Conservation (phyloP, 2,329 filamentous ascomycete genomes). For the Microcyclosporella mali region DNA sequence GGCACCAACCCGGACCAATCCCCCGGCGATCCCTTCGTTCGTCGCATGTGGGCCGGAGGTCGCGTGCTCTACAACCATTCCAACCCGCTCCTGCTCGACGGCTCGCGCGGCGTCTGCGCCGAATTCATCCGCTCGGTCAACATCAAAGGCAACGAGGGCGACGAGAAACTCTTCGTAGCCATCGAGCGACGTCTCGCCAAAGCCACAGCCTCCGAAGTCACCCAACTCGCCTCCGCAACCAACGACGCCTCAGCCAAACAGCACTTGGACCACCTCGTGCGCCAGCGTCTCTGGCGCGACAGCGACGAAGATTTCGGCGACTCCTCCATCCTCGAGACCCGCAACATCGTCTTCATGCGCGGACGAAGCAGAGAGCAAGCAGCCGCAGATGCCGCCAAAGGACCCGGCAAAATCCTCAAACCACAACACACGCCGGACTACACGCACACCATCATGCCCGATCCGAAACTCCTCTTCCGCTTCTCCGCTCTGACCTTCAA, state of each 20-base stretch:
- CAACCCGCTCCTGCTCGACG: constrained; percentile 29
- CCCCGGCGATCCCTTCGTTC: constrained; percentile 64
- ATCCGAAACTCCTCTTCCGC: constrained; percentile 69
- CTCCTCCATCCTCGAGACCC: constrained; percentile 49
- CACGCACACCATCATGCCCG: constrained; percentile 57
- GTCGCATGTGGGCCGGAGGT: constrained; percentile 87
- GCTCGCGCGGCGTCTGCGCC: constrained; percentile 38
- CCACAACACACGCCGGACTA: constrained; percentile 50
- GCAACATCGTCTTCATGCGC: constrained; percentile 60
- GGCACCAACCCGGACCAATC: constrained; percentile 77
- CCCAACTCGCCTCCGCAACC: constrained; percentile 60
- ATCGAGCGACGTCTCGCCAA: constrained; percentile 50
- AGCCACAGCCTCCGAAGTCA: constrained; percentile 30
- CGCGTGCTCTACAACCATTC: constrained; percentile 51
- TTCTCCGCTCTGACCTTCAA: constrained; percentile 92
- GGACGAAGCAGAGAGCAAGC: constrained; percentile 39
- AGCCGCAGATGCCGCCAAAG: constrained; percentile 24
- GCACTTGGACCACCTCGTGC: constrained; percentile 32
- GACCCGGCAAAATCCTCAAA: constrained; percentile 35
- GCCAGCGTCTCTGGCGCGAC: constrained; percentile 40
- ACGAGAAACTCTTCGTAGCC: constrained; percentile 55
- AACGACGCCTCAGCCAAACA: constrained; percentile 55
- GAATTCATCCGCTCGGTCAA: constrained; percentile 44
- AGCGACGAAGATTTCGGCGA: constrained; percentile 39
- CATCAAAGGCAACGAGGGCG: constrained; percentile 45